phyloP scores from a whole-genome alignment of 805 yeast genomes.

The Wickerhamomyces subpelliculosus region DNA sequence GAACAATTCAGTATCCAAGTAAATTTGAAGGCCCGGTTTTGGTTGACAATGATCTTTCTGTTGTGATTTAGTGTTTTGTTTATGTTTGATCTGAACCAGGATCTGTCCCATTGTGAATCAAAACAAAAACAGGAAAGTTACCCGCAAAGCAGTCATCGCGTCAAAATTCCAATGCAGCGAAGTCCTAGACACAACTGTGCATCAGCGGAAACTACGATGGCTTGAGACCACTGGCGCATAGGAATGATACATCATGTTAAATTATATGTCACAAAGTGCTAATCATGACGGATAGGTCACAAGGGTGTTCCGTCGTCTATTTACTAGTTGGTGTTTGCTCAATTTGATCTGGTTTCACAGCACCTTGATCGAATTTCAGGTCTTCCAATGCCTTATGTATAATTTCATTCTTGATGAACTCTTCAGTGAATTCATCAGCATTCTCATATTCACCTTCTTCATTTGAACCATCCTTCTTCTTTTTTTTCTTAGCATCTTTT shows the following conservation, averaged over 20 bases:
- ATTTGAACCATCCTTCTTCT: no score
- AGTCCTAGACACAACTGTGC: no score
- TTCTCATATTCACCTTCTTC: background rate
- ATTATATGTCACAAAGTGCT: no score
- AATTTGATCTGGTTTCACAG: background rate
- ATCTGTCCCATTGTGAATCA: background rate
- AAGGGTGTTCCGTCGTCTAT: no score
- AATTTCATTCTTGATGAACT: slow-evolving; percentile 19
- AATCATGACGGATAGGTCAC: no score
- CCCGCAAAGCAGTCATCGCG: no score
- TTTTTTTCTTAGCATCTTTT: slow-evolving; percentile 3
- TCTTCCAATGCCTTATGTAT: slow-evolving; percentile 15
- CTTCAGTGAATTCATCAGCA: slow-evolving; percentile 9
- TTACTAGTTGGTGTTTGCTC: background rate
- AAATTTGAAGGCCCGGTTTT: no score
- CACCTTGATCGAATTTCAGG: slow-evolving; percentile 10
- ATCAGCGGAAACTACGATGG: no score
- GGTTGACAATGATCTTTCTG: background rate
- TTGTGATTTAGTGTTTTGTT: background rate
- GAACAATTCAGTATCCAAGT: no score
- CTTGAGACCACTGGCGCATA: no score
- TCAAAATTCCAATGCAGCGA: no score
- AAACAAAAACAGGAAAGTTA: background rate
- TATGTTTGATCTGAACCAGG: background rate
- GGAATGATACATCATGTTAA: no score